Conservation (phyloP, 805 yeast genomes). For the Saturnispora dispora region DNA sequence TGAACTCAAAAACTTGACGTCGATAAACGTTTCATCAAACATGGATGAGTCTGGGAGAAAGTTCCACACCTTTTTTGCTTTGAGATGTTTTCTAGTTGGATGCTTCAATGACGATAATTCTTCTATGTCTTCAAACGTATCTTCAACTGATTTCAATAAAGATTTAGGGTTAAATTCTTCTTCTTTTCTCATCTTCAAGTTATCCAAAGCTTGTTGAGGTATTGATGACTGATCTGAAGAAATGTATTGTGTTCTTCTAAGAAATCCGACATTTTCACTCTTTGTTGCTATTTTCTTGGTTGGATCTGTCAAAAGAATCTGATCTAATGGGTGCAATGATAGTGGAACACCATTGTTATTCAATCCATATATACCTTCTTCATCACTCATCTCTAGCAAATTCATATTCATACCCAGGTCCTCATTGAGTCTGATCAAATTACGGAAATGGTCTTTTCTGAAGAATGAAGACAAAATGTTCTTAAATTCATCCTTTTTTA, state of each 20-base stretch:
- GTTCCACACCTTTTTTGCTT: slow-evolving; percentile 71
- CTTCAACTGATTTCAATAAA: slow-evolving; percentile 64
- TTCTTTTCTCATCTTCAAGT: slow-evolving; percentile 24
- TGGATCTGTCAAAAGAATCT: slow-evolving; percentile 72
- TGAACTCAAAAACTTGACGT: slow-evolving; percentile 53
- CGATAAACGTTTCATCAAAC: slow-evolving; percentile 67
- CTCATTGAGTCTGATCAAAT: slow-evolving; percentile 49
- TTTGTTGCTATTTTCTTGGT: slow-evolving; percentile 37
- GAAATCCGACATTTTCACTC: slow-evolving; percentile 38
- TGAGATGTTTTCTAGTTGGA: slow-evolving; percentile 65
- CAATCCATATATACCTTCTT: slow-evolving; percentile 17
- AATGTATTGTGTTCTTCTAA: slow-evolving; percentile 91
- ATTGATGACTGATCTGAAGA: slow-evolving; percentile 40
- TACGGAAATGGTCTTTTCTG: slow-evolving; percentile 62
- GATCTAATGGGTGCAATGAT: slow-evolving; percentile 69
- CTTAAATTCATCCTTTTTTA: slow-evolving; percentile 37
- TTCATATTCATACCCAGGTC: slow-evolving; percentile 72
- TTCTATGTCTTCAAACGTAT: slow-evolving; percentile 51
- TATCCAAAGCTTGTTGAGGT: slow-evolving; percentile 18
- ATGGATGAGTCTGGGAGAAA: slow-evolving; percentile 86
- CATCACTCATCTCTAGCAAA: slow-evolving; percentile 52
- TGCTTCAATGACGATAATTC: slow-evolving; percentile 43
- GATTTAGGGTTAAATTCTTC: slow-evolving; percentile 46
- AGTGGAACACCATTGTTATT: slow-evolving; percentile 13
- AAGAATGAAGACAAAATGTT: slow-evolving; percentile 60